Base-by-base conservation (phyloP, 768 basidiomycete species). In the Leccinum boreale region DNA sequence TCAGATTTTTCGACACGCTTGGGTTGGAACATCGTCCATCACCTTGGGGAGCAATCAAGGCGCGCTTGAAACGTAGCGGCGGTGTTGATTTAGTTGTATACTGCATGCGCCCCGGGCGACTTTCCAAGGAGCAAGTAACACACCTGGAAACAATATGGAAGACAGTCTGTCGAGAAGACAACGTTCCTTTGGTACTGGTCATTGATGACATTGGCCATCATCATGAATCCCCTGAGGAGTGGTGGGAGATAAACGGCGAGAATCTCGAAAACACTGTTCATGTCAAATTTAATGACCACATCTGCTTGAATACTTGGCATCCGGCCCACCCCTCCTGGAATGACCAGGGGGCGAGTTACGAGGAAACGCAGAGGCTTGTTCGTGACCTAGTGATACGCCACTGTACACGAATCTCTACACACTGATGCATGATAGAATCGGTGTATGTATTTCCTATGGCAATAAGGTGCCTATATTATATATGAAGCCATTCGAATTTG, bases 91-190 rank as follows among this genome's bases (percentile, higher is more conserved):
- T 78, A 21, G 69, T 78, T 21, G 53, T 77, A 26, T 76, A 71
- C 53, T 72, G 72, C 62, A 71, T 78, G 61, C 68, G 72, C 8
- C 72, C 68, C 5, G 72, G 75, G 1, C 63, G 77, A 44, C 61
- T 77, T 61, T 71, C 65, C 24, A 68, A 65, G 36, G 62, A 69
- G 4, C 64, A 70, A 35, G 56, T 58, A 12, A 58, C 65, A 19
- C 74, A 78, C 56, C 69, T 74, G 65, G 59, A 58, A n/a, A 61
- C 70, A 11, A 73, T 76, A 58, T 58, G 45, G 57, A 62, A 47
- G 47, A 58, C 59, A 2, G 52, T 70, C 35, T 65, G 61, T 44
- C 50, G 21, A 5, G 57, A 19, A 39, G 55, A 17, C 24, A 47
- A 28, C 3, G 55, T 55, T 23, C 63, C 68, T 24, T 33, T 67